Evolutionary conservation across 306 rosid species (phyloP), one percentile per base, ranked within the genome.

Genomic region (Casuarina glauca): DNA sequence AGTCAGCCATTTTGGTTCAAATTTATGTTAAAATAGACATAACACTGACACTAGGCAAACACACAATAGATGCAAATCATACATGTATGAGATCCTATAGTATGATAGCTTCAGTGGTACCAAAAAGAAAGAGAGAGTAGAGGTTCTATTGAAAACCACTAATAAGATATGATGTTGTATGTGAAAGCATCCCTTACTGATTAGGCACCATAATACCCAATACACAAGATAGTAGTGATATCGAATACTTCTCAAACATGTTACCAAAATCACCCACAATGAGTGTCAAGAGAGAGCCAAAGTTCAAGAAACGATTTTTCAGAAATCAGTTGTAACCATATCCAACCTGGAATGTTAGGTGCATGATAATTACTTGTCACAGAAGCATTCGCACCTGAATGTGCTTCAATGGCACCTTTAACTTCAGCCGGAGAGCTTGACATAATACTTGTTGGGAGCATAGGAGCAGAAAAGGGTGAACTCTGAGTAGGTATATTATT

Each of bases 381-480:
- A 6, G 81, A 83, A 61, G 90, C 6, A 74, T 88, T 87, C 38
- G 81, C 71, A 74, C 91, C 88, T 74, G 78, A 81, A 73, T 88
- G 81, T 75, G 90, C 82, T 66, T 89, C 91, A 68, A 84, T 74
- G 61, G 83, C 88, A 88, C 85, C 86, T 69, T 83, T 42, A 81
- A 81, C 44, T 61, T 85, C 82, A 16, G 74, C 79, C 15, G 89
- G 83, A 53, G 88, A 77, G 48, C 80, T 81, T 72, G 89, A 75
- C 13, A 93, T 78, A 57, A 86, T 82, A 85, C 85, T 81, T 35
- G 93, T 81, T 66, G 96, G 72, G 64, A 90, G 85, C 62, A 83
- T 78, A 5, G 91, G 74, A 71, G 88, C 71, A 55, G 99, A 83
- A 86, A 86, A 89, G 38, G 96, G 84, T 39, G 96, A 84, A 80